A percentile compares a stretch with the other conserved stretches of the same genome.
Evolutionary conservation across 2,329 filamentous ascomycete genomes (phyloP).

Genomic region (Trichocomaceae sp.): DNA sequence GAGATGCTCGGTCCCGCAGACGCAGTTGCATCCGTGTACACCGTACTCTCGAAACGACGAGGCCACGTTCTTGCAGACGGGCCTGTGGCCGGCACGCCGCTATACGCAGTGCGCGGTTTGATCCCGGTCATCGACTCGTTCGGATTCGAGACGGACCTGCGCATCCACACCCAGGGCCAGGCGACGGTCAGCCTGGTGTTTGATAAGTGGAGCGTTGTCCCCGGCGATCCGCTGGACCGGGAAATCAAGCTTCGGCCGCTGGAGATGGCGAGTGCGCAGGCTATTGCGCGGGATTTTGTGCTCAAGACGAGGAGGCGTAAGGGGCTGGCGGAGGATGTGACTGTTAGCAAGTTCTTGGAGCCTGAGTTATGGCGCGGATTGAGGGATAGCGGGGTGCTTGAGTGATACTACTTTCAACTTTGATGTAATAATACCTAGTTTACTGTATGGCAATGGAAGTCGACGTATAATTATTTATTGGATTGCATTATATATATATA

Average conservation of each 20-base stretch:
- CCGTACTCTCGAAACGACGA: conserved; percentile 76
- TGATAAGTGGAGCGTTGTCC: conserved; percentile 92
- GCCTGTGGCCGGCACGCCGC: conserved; percentile 84
- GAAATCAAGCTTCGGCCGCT: conserved; percentile 74
- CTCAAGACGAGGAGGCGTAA: conserved; percentile 91
- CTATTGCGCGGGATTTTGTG: conserved; percentile 90
- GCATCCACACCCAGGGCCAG: conserved; percentile 91
- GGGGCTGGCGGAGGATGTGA: conserved; percentile 90
- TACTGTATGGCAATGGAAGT: neutral
- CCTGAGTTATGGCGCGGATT: conserved; percentile 84
- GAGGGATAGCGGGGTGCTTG: conserved; percentile 81
- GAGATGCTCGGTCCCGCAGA: conserved; percentile 90
- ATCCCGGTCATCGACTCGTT: conserved; percentile 96
- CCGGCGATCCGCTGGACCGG: conserved; percentile 87
- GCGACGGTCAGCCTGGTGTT: conserved; percentile 88
- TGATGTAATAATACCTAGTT: neutral
- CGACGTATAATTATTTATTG: neutral
- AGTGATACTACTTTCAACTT: conserved; percentile 39
- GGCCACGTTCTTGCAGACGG: conserved; percentile 94
- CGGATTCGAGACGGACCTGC: conserved; percentile 93
- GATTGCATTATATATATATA: neutral
- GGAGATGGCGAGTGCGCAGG: conserved; percentile 80
- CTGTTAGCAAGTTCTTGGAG: conserved; percentile 92
- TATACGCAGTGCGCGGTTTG: conserved; percentile 85
- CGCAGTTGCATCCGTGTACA: conserved; percentile 82